Evolutionary conservation across 2,329 filamentous ascomycete species (phyloP), one percentile per base, ranked within the genome.

Genomic region (Penicillium sp.): DNA sequence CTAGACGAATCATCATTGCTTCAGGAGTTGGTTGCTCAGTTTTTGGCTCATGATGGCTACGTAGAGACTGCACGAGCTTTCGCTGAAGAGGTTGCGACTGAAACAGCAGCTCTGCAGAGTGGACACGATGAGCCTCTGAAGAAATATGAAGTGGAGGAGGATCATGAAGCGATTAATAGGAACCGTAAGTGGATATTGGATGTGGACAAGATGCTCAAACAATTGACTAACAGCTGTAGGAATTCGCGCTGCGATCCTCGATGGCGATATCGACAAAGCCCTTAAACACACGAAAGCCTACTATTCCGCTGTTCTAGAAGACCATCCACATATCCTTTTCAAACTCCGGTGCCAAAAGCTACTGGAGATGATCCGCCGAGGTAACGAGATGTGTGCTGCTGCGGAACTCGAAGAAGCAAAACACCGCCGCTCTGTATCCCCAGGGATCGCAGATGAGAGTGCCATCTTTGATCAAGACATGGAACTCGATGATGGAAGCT

Each of bases 31-130:
- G 87, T 93, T 19, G 82, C 92, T 39, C 93, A 97, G 74, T 98
- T 96, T 65, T 79, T 99, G 14, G 90, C 93, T 37, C 93, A 98
- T 66, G 95, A 98, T 68, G 95, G 95, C 57, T 98, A 97, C 65
- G 89, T 97, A 8, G 93, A 97, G 64, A 96, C 93, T 0, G 93
- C 93, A 9, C 86, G 88, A 61, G 91, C 91, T 0, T 98, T 99
- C 79, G 87, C 90, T 3, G 83, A 89, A 65, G 93, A 98, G 69
- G 86, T 96, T 26, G 83, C 85, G 53, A 79, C 83, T 16, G 90
- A 96, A 71, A 88, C 90, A 66, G 79, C 84, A 66, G 87, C 90
- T 9, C 76, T 96, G 55, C 84, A 83, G 60, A 80, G 85, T 44
- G 84, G 86, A 54, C 75, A 84, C 37, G 69, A 65, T 22, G 63